Conservation (phyloP, 1,139 yeast species). For the Debaryomyces fabryi region DNA sequence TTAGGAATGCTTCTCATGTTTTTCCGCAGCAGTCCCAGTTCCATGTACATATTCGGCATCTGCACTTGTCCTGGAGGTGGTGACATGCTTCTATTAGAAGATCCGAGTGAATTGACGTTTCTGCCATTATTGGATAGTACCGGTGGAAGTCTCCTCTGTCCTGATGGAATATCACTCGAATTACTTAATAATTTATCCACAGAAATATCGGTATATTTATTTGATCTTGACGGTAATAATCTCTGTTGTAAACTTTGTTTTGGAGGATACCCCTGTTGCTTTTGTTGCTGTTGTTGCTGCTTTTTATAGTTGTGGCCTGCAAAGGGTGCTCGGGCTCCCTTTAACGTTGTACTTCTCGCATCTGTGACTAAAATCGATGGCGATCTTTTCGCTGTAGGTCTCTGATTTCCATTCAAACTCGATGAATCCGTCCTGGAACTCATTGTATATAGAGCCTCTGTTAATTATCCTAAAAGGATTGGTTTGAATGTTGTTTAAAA, state of each 20-base stretch:
- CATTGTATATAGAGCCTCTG: neutral
- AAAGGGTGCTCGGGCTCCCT: constrained; percentile 80
- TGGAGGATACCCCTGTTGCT: constrained; percentile 18
- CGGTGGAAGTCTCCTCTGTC: constrained; percentile 56
- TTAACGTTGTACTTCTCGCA: constrained; percentile 60
- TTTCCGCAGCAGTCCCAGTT: constrained; percentile 19
- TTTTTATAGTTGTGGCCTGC: constrained; percentile 60
- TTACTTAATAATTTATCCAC: constrained; percentile 72
- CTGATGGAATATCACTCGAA: constrained; percentile 85
- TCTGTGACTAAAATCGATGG: constrained; percentile 95
- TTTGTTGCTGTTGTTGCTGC: constrained; percentile 35
- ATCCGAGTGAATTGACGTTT: neutral
- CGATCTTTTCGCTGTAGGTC: constrained; percentile 82
- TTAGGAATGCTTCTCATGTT: constrained; percentile 53
- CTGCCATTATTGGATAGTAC: constrained; percentile 19
- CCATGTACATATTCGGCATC: constrained; percentile 1
- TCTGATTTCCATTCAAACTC: constrained; percentile 17
- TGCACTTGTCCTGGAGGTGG: constrained; percentile 14
- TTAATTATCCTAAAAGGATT: neutral
- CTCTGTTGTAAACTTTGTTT: constrained; percentile 24
- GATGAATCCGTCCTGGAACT: constrained; percentile 11
- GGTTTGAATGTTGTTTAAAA: neutral
- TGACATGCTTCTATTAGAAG: constrained; percentile 11
- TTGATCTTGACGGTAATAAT: constrained; percentile 32
- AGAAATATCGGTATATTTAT: constrained; percentile 67